Evolutionary conservation across 495 filamentous ascomycete genomes (phyloP).

Genomic region (Melanomma pulvis-pyrius): DNA sequence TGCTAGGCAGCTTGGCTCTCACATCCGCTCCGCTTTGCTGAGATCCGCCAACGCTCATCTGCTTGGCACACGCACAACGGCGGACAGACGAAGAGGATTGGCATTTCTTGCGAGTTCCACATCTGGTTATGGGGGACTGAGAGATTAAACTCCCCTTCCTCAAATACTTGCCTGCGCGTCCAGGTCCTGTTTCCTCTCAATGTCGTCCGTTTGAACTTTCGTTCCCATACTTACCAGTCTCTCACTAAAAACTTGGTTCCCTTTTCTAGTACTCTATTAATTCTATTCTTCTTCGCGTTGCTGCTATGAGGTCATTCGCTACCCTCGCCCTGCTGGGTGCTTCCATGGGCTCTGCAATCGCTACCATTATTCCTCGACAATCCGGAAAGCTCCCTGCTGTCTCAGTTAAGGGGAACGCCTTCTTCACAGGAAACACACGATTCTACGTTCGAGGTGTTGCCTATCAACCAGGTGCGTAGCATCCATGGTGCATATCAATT

Average conservation of each 20-base stretch:
- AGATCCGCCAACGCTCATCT: slow-evolving; percentile 20
- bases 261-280: slow-evolving; percentile 16
- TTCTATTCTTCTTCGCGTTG: not conserved
- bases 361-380: slow-evolving; percentile 17
- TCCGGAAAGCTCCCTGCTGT: slow-evolving; percentile 45
- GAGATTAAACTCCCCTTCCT: slow-evolving; percentile 12
- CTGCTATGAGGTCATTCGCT: slow-evolving; percentile 25
- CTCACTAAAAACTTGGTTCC: slow-evolving; percentile 25
- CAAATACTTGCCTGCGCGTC: slow-evolving; percentile 17
- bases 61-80: slow-evolving; percentile 24
- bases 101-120: slow-evolving; percentile 33
- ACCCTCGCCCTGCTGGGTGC: slow-evolving; percentile 13
- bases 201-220: slow-evolving; percentile 23
- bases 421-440: slow-evolving; percentile 77
- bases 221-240: slow-evolving; percentile 30
- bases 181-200: slow-evolving; percentile 16
- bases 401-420: slow-evolving; percentile 61
- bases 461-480: slow-evolving; percentile 71
- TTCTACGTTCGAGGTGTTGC: slow-evolving; percentile 96
- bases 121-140: slow-evolving; percentile 2
- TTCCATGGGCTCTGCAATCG: slow-evolving; percentile 22
- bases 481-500: not conserved
- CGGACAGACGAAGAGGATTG: slow-evolving; percentile 30
- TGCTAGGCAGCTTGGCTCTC: slow-evolving; percentile 22
- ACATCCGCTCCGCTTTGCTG: slow-evolving; percentile 20